Evolutionary conservation across 2,329 filamentous ascomycete species (phyloP), one percentile per base, ranked within the genome.

Genomic region (Cytospora mali): DNA sequence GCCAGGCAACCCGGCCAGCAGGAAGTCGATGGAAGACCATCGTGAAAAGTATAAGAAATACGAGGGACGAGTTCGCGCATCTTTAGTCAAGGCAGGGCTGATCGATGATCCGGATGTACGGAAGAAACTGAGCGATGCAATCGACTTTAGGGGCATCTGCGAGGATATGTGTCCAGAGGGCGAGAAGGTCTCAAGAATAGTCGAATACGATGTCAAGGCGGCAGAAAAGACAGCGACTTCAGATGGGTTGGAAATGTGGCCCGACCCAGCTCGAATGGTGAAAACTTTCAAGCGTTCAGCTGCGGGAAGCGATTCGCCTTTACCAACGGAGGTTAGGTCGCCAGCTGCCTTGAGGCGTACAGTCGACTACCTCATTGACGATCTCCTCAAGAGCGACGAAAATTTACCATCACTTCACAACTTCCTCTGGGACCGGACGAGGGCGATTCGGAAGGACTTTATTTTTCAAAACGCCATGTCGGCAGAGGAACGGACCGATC

Each of bases 101-200:
- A 85, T 89, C 61, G 87, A 89, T 71, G 85, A 89, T 66, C 87
- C 87, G 3, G 82, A 87, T 33, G 84, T 86, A 68, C 82, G 83
- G 61, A 86, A 87, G 69, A 81, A 80, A 21, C 77, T 90, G 9
- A 80, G 84, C 62, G 82, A 89, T 70, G 87, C 87, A 7, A 84
- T 89, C 54, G 81, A 84, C 49, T 90, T 90, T 70, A 86, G 86
- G 70, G 87, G 87, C 16, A 88, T 87, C 52, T 89, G 86, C 68
- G 84, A 89, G 68, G 84, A 88, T 28, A 89, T 89, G 87, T 90
- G 87, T 65, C 87, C 87, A 6, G 84, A 88, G 66, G 88, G 84
- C 72, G 87, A 90, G 71, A 84, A 84, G 71, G 81, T 88, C 35
- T 84, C 80, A 55, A 80, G 87, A 64, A 88, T 89, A 61, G 82